Percentiles rank a stretch among this genome's conserved stretches.
Conservation (phyloP, 306 rosid genomes). For the Quercus suber region DNA sequence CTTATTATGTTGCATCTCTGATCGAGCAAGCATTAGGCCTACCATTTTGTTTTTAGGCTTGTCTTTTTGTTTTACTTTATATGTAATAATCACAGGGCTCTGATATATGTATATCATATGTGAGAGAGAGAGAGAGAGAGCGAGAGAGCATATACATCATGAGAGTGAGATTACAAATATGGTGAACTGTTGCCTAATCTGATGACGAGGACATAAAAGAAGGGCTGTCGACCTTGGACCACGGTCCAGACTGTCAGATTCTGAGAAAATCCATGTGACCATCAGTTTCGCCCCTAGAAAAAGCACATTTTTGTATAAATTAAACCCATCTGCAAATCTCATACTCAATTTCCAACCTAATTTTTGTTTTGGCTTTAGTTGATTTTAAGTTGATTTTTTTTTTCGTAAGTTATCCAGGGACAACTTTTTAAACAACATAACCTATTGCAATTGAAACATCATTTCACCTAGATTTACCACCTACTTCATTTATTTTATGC, state of each 20-base stretch:
- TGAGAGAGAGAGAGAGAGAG: neutral
- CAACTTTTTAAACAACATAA: too few species aligned
- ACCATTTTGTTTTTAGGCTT: neutral
- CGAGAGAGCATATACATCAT: neutral
- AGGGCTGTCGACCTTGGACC: constrained; percentile 31
- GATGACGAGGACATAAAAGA: constrained; percentile 28
- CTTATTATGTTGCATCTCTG: neutral
- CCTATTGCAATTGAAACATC: too few species aligned
- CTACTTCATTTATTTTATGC: too few species aligned
- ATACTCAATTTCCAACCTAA: constrained; percentile 5
- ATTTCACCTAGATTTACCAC: too few species aligned
- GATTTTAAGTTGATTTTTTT: neutral
- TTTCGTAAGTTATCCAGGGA: neutral
- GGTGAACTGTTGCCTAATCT: constrained; percentile 23
- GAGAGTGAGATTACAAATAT: neutral
- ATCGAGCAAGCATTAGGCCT: neutral
- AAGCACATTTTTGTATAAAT: constrained; percentile 24
- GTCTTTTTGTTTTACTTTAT: neutral
- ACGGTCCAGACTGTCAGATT: constrained; percentile 60
- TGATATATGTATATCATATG: neutral
- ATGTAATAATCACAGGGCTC: neutral
- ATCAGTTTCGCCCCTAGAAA: constrained; percentile 35
- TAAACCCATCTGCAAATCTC: constrained; percentile 16
- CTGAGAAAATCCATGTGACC: constrained; percentile 61
- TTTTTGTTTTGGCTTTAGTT: neutral